Percentiles rank a stretch among this genome's conserved stretches.
Evolutionary conservation across 2,329 filamentous ascomycete genomes (phyloP).

Genomic region (Rhinocladiella mackenziei): DNA sequence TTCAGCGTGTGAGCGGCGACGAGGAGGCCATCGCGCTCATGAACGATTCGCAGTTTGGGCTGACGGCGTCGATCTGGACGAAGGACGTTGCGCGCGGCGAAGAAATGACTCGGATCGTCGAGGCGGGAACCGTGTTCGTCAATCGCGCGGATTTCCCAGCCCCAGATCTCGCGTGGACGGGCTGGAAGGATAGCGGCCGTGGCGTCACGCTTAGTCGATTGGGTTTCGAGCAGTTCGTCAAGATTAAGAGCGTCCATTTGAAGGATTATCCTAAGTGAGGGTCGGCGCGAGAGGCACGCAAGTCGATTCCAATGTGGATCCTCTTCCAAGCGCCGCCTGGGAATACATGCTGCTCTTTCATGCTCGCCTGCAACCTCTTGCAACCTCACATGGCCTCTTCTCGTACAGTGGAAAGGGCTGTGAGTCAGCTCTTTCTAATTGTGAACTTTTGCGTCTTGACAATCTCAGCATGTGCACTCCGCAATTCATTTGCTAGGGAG

Average conservation of each 20-base stretch:
- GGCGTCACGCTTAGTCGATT: slow-evolving; percentile 85
- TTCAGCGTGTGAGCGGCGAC: slow-evolving; percentile 80
- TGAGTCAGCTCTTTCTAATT: too few relatives aligned
- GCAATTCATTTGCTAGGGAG: too few relatives aligned
- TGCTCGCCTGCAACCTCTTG: too few relatives aligned
- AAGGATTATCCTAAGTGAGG: slow-evolving; percentile 65
- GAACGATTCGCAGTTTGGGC: slow-evolving; percentile 91
- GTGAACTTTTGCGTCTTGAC: too few relatives aligned
- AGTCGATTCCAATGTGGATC: too few relatives aligned
- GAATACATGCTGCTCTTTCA: too few relatives aligned
- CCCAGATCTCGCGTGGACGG: slow-evolving; percentile 91
- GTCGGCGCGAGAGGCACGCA: too few relatives aligned
- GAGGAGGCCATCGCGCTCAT: slow-evolving; percentile 77
- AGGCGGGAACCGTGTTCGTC: slow-evolving; percentile 93
- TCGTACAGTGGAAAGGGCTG: too few relatives aligned
- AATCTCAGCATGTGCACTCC: too few relatives aligned
- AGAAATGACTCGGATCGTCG: slow-evolving; percentile 72
- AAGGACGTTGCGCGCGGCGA: slow-evolving; percentile 75
- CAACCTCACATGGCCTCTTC: too few relatives aligned
- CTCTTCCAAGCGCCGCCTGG: too few relatives aligned
- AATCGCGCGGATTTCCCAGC: slow-evolving; percentile 91
- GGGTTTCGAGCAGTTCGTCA: slow-evolving; percentile 93
- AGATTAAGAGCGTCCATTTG: slow-evolving; percentile 91
- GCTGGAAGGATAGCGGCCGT: slow-evolving; percentile 95
- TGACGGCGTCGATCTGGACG: slow-evolving; percentile 97